Conservation (phyloP, 2,329 filamentous ascomycete genomes). For the Hypoxylon sp. region DNA sequence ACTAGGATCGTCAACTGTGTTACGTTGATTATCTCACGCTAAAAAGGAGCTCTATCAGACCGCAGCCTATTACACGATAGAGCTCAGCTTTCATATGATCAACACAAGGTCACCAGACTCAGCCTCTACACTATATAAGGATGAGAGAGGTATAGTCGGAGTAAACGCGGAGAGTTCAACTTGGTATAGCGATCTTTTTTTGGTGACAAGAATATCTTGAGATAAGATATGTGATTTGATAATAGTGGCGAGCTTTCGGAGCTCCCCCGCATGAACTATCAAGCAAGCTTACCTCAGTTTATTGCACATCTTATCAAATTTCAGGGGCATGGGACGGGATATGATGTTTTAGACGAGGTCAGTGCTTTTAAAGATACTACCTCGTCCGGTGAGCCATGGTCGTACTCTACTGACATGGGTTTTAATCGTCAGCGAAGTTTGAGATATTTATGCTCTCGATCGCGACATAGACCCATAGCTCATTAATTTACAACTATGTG, state of each 20-base stretch:
- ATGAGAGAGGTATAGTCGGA: slow-evolving; percentile 17
- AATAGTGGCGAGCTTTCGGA: slow-evolving; percentile 29
- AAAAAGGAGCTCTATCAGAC: slow-evolving; percentile 35
- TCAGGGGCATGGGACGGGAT: slow-evolving; percentile 9
- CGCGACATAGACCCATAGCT: slow-evolving; percentile 15
- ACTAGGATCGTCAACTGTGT: slow-evolving; percentile 39
- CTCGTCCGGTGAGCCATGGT: slow-evolving; percentile 14
- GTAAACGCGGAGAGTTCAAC: slow-evolving; percentile 29
- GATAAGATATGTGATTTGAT: slow-evolving; percentile 30
- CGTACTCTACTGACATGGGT: slow-evolving; percentile 20
- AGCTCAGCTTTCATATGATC: slow-evolving; percentile 32
- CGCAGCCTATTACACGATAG: slow-evolving; percentile 31
- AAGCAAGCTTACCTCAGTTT: slow-evolving; percentile 22
- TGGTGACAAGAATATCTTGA: slow-evolving; percentile 16
- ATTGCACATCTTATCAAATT: slow-evolving; percentile 32
- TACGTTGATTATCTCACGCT: slow-evolving; percentile 44
- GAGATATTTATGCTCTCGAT: slow-evolving; percentile 22
- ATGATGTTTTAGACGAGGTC: slow-evolving; percentile 27
- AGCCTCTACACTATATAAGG: slow-evolving; percentile 19
- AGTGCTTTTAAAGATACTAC: slow-evolving; percentile 30
- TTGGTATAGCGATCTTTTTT: slow-evolving; percentile 2
- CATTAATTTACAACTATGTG: slow-evolving; percentile 21
- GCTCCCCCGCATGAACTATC: slow-evolving; percentile 35
- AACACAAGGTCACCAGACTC: slow-evolving; percentile 35
- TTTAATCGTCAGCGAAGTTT: slow-evolving; percentile 24